phyloP scores from a whole-genome alignment of 106 monocot species.

The Cymbidium sinense region DNA sequence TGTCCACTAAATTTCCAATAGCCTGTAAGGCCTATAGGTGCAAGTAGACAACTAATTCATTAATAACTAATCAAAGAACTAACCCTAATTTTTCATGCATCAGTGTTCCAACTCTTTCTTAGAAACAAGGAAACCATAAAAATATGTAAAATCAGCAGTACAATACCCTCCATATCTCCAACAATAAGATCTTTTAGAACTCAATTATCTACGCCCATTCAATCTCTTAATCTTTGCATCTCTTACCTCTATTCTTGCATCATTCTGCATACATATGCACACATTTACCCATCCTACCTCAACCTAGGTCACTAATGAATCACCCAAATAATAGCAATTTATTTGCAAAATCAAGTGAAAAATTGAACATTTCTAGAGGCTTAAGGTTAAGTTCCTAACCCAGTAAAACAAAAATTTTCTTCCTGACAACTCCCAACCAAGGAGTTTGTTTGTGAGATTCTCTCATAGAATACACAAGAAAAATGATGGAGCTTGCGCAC shows the following conservation, averaged over 20 bases:
- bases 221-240: neutral
- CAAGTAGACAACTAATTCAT: neutral
- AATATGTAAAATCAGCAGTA: neutral
- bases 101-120: neutral
- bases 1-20: no score
- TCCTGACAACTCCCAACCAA: neutral
- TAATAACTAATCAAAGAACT: neutral
- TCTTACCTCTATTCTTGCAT: neutral
- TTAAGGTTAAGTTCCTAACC: neutral
- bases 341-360: neutral
- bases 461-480: neutral
- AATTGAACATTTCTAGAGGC: neutral
- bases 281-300: neutral
- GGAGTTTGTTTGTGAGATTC: neutral
- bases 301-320: neutral
- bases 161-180: neutral
- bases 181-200: neutral
- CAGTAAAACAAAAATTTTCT: neutral
- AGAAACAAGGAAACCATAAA: neutral
- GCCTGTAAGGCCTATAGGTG: no score
- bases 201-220: neutral
- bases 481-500: no score
- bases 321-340: neutral
- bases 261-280: neutral
- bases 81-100: neutral